Evolutionary conservation across 108 stramenopile genomes (phyloP).

Genomic region (Skeletonema potamos): DNA sequence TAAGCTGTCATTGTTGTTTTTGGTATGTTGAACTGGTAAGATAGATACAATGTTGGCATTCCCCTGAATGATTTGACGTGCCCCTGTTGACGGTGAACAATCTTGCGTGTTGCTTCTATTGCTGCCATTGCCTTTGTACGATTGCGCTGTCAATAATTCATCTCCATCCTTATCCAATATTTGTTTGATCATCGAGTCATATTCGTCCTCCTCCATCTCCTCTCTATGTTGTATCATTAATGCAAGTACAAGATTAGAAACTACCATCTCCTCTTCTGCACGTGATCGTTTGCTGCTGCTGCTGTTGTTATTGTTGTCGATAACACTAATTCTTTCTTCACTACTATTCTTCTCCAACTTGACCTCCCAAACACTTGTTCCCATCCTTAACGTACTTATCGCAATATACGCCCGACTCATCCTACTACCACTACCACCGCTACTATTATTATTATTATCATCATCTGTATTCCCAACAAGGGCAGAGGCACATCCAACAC

Average conservation of each 20-base stretch:
- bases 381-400: slow-evolving; percentile 48
- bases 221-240: slow-evolving; percentile 27
- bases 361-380: slow-evolving; percentile 40
- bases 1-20: background rate
- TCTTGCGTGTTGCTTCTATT: background rate
- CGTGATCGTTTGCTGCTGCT: slow-evolving; percentile 31
- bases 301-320: too few relatives aligned
- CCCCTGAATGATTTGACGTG: slow-evolving; percentile 51
- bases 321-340: too few relatives aligned
- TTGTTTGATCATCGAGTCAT: slow-evolving; percentile 1
- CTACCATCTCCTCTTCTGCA: slow-evolving; percentile 27
- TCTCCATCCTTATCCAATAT: slow-evolving; percentile 40
- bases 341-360: slow-evolving; percentile 23
- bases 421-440: slow-evolving; percentile 4
- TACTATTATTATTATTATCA: background rate
- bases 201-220: background rate
- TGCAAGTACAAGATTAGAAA: slow-evolving; percentile 37
- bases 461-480: slow-evolving; percentile 41
- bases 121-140: background rate
- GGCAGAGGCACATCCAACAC: slow-evolving; percentile 69
- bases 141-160: slow-evolving; percentile 17
- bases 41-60: slow-evolving; percentile 55
- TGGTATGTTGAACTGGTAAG: slow-evolving; percentile 29
- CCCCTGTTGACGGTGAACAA: slow-evolving; percentile 33
- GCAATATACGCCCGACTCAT: slow-evolving; percentile 57